Base-by-base conservation (phyloP, 176 grass and related monocot genomes). In the Oryza punctata region DNA sequence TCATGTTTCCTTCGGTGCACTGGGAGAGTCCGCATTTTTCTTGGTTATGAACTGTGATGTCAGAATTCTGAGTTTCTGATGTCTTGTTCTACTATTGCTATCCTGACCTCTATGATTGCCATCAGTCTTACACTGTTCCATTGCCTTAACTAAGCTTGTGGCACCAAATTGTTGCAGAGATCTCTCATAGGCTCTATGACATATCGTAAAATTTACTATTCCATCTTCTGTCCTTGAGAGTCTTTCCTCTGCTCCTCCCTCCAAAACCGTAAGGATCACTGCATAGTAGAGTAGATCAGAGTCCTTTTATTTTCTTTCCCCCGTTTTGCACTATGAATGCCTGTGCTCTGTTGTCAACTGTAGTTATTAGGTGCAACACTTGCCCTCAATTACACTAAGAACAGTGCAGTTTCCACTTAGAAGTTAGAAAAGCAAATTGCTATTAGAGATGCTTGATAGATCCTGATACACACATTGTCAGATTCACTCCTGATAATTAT, bases 81-180 rank as follows among this genome's bases (percentile, higher is more conserved):
- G 57, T 85, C 32, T 46, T 70, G 24, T 82, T 86, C 43, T 78
- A 85, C 83, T 82, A 47, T 86, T 87, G 79, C 84, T 40, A 73
- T 73, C 61, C 79, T 19, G 65, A 73, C 27, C 61, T 70, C 71
- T 57, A 72, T 89, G 78, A 37, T 27, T 12, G 28, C 0, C 6
- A 66, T 82, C 25, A 45, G 44, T 37, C 66, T 73, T 72, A 24
- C 78, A 59, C 57, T 85, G 88, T 81, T 85, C 66, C 43, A 25
- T 3, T 16, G 24, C 19, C 64, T 65, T 82, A 67, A 44, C 43
- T 73, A 46, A 67, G 57, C 73, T 57, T 57, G 52, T 50, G 47
- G 47, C 47, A 50, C 47, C 47, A 50, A 50, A 50, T 72, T 54
- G 29, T 50, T 82, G 67, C 45, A 37, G 24, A 76, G 54, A 10